Conservation (phyloP, 1,284 basidiomycete genomes). For the Marasmius fiardii region DNA sequence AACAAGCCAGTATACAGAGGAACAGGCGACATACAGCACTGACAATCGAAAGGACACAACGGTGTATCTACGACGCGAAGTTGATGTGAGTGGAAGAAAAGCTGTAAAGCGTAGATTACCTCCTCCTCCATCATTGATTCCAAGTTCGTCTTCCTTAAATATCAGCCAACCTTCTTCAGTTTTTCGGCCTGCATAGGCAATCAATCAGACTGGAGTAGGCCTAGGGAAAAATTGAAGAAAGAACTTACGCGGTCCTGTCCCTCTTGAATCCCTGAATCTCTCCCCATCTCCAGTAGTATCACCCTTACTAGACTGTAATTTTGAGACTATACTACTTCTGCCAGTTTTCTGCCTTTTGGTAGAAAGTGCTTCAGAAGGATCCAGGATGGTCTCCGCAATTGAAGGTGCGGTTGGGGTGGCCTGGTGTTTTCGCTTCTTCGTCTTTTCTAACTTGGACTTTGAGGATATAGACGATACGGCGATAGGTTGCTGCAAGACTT, state of each 20-base stretch:
- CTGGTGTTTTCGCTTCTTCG: slow-evolving; percentile 29
- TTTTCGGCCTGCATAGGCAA: slow-evolving; percentile 61
- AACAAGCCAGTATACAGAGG: not conserved
- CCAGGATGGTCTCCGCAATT: slow-evolving; percentile 56
- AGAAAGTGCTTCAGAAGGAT: slow-evolving; percentile 41
- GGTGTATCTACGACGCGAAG: slow-evolving; percentile 48
- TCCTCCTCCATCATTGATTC: slow-evolving; percentile 71
- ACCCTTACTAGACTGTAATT: slow-evolving; percentile 8
- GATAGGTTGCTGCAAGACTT: slow-evolving; percentile 20
- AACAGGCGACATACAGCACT: slow-evolving; percentile 63
- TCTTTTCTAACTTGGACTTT: slow-evolving; percentile 27
- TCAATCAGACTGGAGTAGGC: slow-evolving; percentile 6
- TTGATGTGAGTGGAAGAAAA: slow-evolving; percentile 21
- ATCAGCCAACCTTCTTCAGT: slow-evolving; percentile 85
- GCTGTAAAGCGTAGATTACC: slow-evolving; percentile 43
- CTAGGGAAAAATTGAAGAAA: slow-evolving; percentile 1
- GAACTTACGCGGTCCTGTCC: slow-evolving; percentile 65
- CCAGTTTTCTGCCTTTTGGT: slow-evolving; percentile 32
- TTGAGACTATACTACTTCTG: not conserved
- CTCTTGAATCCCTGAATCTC: slow-evolving; percentile 75
- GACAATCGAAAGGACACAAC: slow-evolving; percentile 79
- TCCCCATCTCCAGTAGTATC: slow-evolving; percentile 36
- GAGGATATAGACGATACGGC: slow-evolving; percentile 20
- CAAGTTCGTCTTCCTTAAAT: slow-evolving; percentile 86
- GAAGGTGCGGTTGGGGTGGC: slow-evolving; percentile 26